phyloP scores from a whole-genome alignment of 208 protist genomes.

The Naegleria fowleri region DNA sequence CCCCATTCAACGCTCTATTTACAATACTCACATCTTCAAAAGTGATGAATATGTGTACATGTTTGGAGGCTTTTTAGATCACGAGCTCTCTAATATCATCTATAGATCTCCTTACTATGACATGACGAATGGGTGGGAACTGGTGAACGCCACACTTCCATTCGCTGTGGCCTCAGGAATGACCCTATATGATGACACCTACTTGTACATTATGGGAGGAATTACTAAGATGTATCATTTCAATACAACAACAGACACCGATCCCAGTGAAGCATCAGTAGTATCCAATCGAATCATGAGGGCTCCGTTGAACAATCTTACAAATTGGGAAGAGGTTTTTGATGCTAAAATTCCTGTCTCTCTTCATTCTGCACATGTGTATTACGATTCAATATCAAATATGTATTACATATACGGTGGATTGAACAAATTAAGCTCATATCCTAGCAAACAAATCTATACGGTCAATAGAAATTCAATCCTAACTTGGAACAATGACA shows the following conservation, averaged over 20 bases:
- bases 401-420: not conserved
- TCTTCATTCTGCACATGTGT: not conserved
- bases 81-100: not conserved
- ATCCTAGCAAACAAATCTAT: not conserved
- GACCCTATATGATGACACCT: not conserved
- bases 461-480: no score
- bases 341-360: not conserved
- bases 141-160: not conserved
- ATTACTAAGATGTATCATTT: not conserved
- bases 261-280: not conserved
- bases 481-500: no score
- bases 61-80: not conserved
- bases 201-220: not conserved
- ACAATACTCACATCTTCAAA: not conserved
- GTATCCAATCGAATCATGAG: not conserved
- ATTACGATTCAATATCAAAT: not conserved
- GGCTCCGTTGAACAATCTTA: not conserved
- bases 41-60: not conserved
- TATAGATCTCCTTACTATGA: not conserved
- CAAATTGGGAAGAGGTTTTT: not conserved
- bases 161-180: not conserved
- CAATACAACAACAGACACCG: not conserved
- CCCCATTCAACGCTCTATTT: not conserved
- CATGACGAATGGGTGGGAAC: not conserved
- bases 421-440: not conserved